Percentiles rank a stretch among this genome's conserved stretches.
These are phyloP conservation scores for Russula vinacea DNA, from an alignment of 768 basidiomycete species.

Conservation along the genomic window DNA sequence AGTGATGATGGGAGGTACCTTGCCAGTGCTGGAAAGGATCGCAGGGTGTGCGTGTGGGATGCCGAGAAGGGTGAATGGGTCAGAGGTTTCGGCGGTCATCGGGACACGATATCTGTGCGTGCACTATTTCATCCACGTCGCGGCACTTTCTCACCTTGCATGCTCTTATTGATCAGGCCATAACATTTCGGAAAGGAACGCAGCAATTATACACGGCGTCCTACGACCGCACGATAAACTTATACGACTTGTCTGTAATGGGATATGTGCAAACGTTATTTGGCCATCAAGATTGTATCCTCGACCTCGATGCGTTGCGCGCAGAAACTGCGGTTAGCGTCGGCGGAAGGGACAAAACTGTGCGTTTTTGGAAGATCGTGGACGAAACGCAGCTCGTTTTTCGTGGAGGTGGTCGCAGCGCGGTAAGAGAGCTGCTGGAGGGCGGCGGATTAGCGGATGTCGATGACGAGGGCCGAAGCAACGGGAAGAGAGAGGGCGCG, in stretches of 20 bases:
- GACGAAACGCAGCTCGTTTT: constrained; percentile 96
- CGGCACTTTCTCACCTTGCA: constrained; percentile 34
- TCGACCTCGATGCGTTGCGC: constrained; percentile 74
- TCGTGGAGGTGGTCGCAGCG: constrained; percentile 87
- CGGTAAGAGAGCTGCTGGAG: constrained; percentile 75
- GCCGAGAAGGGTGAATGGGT: constrained; percentile 71
- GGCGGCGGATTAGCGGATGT: constrained; percentile 65
- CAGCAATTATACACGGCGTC: constrained; percentile 73
- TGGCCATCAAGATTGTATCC: constrained; percentile 90
- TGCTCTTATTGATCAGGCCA: constrained; percentile 41
- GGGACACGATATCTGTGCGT: constrained; percentile 66
- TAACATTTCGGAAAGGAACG: constrained; percentile 76
- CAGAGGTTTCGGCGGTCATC: constrained; percentile 75
- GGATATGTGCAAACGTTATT: constrained; percentile 96
- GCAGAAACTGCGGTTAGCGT: constrained; percentile 83
- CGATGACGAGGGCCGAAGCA: constrained; percentile 46
- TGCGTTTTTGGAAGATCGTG: constrained; percentile 93
- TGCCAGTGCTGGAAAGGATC: constrained; percentile 84
- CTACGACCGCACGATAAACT: constrained; percentile 84
- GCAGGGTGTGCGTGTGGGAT: constrained; percentile 84
- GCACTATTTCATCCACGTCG: constrained; percentile 37
- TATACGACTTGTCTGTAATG: constrained; percentile 79
- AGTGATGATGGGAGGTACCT: constrained; percentile 83
- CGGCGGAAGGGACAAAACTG: constrained; percentile 87
- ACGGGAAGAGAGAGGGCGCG: constrained; percentile 36